Evolutionary conservation across 345 rosid genomes (phyloP), one percentile per base, ranked within the genome.

Genomic region (Carallia pectinifolia): DNA sequence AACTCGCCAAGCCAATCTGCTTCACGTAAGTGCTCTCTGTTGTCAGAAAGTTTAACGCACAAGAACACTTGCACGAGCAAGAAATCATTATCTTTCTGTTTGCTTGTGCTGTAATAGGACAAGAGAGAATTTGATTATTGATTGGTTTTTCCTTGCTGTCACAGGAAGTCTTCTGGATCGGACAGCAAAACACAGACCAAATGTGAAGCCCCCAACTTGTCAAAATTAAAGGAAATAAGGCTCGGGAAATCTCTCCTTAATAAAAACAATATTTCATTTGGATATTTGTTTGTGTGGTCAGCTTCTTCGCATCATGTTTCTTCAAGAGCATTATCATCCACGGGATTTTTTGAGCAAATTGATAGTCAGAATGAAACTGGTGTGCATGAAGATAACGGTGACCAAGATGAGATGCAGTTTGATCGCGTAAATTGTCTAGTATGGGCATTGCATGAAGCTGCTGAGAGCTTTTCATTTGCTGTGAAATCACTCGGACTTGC

Each of bases 361-460:
- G 36, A 67, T 54, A 8, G 73, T 67, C 82, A 69, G 58, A 68
- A 75, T 55, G 84, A 53, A 70, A 66, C 55, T 74, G 58, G 68
- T 56, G 33, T 68, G 54, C 68, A 66, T 19, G 69, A 69, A 69
- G 64, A 44, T 53, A 75, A 76, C 33, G 33, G 4, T 40, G 15
- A 9, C 9, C 48, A 58, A 53, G 58, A 74, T 4, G 73, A 60
- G 52, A 52, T 67, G 63, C 84, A 82, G 75, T 82, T 77, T 72
- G 81, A 76, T 65, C 83, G 87, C 16, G 83, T 87, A 62, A 75
- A 81, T 74, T 81, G 85, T 76, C 91, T 89, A 63, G 80, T 82
- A 7, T 81, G 87, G 88, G 84, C 85, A 33, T 71, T 87, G 71
- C 94, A 87, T 60, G 86, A 87, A 81, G 75, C 91, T 31, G 88